These are phyloP conservation scores for Aspergillus quadricinctus DNA, from an alignment of 2,329 filamentous ascomycete species.

Conservation along the genomic window DNA sequence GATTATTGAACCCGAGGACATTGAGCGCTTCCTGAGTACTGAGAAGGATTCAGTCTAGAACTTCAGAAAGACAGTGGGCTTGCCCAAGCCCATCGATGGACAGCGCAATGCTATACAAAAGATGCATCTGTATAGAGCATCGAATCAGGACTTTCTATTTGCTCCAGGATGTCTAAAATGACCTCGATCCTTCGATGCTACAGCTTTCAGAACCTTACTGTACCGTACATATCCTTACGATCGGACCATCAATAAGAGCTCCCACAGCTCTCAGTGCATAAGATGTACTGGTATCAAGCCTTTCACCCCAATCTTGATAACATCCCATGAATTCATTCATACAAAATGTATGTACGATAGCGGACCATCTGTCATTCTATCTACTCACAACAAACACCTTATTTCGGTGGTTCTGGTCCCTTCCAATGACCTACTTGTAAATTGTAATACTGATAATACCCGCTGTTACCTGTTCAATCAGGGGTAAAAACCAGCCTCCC, in stretches of 20 bases:
- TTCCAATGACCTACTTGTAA: background rate
- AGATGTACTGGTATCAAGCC: background rate
- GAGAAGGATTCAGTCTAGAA: background rate
- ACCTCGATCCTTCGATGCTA: background rate
- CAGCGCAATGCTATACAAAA: background rate
- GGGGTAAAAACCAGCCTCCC: background rate
- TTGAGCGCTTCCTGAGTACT: background rate
- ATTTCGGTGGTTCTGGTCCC: background rate
- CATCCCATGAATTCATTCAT: background rate
- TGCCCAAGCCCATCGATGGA: background rate
- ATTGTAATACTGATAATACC: too few relatives aligned
- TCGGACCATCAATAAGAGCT: background rate
- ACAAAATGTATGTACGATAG: background rate
- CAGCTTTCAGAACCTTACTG: background rate
- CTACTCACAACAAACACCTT: background rate
- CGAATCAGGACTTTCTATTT: background rate
- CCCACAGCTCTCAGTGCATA: background rate
- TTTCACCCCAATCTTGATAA: background rate
- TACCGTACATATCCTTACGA: background rate
- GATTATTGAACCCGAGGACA: background rate
- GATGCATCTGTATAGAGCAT: background rate
- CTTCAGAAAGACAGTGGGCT: background rate
- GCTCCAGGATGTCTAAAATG: background rate
- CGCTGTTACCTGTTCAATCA: background rate
- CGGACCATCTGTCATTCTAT: background rate